These are phyloP conservation scores for Cryomyces antarcticus DNA, from an alignment of 495 filamentous ascomycete species.

Conservation along the genomic window DNA sequence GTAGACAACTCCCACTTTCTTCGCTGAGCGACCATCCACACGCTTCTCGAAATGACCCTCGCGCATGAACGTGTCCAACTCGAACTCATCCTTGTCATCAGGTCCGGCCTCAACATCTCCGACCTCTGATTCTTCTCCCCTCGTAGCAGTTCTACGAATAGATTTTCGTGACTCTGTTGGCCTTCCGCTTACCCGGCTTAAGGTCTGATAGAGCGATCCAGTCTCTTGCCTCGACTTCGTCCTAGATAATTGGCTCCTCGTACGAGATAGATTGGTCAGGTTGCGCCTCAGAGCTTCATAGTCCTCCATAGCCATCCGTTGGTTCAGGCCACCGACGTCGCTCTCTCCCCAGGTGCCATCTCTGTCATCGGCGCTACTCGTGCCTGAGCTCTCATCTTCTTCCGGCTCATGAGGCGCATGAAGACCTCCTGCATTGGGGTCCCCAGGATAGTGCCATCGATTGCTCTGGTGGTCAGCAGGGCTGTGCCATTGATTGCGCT, in stretches of 20 bases:
- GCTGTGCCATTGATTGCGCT: neutral
- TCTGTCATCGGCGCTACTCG: no score
- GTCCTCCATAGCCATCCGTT: constrained; percentile 45
- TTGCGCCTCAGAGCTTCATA: constrained; percentile 47
- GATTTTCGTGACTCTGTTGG: constrained; percentile 4
- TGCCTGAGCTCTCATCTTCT: neutral
- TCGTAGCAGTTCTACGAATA: constrained; percentile 6
- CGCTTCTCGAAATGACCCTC: constrained; percentile 69
- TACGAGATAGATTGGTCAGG: constrained; percentile 36
- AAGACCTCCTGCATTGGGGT: neutral
- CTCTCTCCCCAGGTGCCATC: constrained; percentile 63
- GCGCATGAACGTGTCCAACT: constrained; percentile 52
- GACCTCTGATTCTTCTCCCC: constrained; percentile 7
- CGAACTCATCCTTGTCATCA: constrained; percentile 37
- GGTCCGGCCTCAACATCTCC: constrained; percentile 9
- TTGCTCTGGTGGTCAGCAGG: neutral
- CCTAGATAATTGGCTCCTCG: constrained; percentile 12
- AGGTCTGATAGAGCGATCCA: neutral
- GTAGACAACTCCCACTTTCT: constrained; percentile 72
- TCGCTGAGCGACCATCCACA: constrained; percentile 46
- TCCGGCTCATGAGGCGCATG: neutral
- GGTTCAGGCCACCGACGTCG: constrained; percentile 41
- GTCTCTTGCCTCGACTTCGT: constrained; percentile 7
- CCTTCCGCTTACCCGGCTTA: constrained; percentile 7
- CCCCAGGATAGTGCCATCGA: neutral